These are phyloP conservation scores for California macrophylla DNA, from an alignment of 441 rosid species.

Conservation along the genomic window DNA sequence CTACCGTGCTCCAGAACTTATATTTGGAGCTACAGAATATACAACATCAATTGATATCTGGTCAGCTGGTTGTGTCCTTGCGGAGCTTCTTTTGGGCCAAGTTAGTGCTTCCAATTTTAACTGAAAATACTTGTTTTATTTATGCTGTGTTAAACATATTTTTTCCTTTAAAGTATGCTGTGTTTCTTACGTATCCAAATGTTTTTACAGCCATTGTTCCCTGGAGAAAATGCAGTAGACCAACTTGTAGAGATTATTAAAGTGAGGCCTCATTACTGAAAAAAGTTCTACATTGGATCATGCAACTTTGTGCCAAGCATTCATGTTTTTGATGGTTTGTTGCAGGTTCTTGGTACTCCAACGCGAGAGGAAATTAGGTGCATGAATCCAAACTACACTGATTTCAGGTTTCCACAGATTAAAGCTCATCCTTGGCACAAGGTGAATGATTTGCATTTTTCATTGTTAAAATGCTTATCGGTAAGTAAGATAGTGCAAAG, in stretches of 20 bases:
- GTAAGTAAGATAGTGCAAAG: no score
- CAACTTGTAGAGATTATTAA: conserved; percentile 97
- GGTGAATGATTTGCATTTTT: conserved; percentile 29
- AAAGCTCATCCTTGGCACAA: conserved; percentile 99
- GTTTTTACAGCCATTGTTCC: conserved; percentile 74
- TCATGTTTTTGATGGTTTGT: conserved; percentile 11
- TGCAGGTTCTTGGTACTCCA: conserved; percentile 93
- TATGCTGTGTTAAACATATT: conserved; percentile 4
- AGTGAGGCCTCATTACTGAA: conserved; percentile 29
- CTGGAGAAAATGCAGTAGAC: conserved; percentile 96
- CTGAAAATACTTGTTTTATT: background rate
- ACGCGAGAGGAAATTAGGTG: conserved; percentile 95
- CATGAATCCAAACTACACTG: conserved; percentile 92
- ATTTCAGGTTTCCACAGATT: conserved; percentile 90
- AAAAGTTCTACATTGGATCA: background rate
- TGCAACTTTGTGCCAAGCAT: conserved; percentile 8
- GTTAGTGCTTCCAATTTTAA: conserved; percentile 27
- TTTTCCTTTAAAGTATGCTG: background rate
- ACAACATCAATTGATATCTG: conserved; percentile 95
- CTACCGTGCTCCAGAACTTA: conserved; percentile 97
- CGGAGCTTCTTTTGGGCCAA: conserved; percentile 96
- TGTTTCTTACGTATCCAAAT: background rate
- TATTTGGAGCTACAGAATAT: conserved; percentile 97
- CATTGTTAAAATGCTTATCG: background rate
- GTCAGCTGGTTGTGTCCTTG: conserved; percentile 99